Base-by-base conservation (phyloP, 305 asterid species). In the Solanum hybrid region DNA sequence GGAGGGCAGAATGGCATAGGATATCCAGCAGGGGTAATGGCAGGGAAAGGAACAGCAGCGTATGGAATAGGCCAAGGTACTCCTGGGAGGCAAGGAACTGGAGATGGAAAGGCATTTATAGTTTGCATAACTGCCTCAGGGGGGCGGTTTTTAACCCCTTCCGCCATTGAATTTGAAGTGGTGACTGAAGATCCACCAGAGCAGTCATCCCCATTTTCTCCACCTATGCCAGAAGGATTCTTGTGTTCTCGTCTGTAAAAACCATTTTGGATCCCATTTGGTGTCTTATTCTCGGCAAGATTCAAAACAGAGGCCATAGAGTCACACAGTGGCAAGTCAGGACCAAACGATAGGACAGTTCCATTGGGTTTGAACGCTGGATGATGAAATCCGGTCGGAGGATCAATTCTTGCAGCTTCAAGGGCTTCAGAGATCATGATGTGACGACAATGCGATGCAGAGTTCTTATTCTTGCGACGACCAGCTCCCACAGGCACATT, bases 401-500 rank as follows among this genome's bases (percentile, higher is more conserved):
- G 35, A 71, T 92, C 96, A 31, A 91, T 86, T 73, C 89, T 89
- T 14, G 92, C 90, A 5, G 92, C 91, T 9, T 92, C 94, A 34
- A 93, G 94, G 85, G 95, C 95, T 69, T 95, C 96, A 2, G 98
- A 91, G 78, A 95, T 92, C 84, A 94, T 89, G 76, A 95, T 91
- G 78, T 92, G 95, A 69, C 88, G 93, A 37, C 93, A 94, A 89
- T 93, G 93, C 4, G 96, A 91, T 8, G 92, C 38, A 3, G 94
- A 71, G 69, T 93, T 89, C 91, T 92, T 95, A 92, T 91, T 94
- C 92, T 95, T 95, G 22, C 98, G 93, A 2, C 98, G 93, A 24
- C 97, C 98, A 7, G 98, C 97, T 32, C 98, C 97, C 11, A 94
- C 95, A 0, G 98, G 97, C 38, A 95, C 95, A 36, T 94, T 94